Percentiles rank a stretch among this genome's conserved stretches.
Conservation (phyloP, 805 yeast genomes). For the Lipomyces spencermartinsiae region DNA sequence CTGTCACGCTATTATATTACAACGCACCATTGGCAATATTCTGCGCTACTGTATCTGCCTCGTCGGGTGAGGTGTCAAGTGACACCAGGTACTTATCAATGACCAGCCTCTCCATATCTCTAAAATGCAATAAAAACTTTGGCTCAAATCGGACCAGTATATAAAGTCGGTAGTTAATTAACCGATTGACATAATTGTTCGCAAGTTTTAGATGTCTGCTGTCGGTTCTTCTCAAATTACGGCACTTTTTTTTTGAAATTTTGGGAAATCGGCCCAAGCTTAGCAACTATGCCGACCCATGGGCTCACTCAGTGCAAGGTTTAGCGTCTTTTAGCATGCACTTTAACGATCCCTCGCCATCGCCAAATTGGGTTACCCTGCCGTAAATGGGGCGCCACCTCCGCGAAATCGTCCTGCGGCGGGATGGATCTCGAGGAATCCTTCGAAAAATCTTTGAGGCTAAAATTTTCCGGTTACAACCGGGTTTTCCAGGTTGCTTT, state of each 20-base stretch:
- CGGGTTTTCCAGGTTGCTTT: not conserved
- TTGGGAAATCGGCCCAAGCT: too few relatives aligned
- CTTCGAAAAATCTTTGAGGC: not conserved
- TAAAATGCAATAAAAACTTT: not conserved
- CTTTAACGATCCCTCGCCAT: not conserved
- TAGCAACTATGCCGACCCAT: too few relatives aligned
- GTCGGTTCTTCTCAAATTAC: not conserved
- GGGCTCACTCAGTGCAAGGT: not conserved
- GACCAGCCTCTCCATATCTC: conserved; percentile 19
- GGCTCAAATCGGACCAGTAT: not conserved
- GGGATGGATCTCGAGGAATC: not conserved
- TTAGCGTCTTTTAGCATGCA: not conserved
- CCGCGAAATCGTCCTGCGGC: not conserved
- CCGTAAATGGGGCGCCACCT: not conserved
- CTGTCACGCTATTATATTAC: not conserved
- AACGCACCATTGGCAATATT: conserved; percentile 26
- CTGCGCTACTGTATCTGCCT: conserved; percentile 23
- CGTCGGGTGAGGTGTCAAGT: conserved; percentile 18
- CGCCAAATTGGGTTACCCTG: not conserved
- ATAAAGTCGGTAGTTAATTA: not conserved
- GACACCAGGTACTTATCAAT: conserved; percentile 29
- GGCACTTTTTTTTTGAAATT: not conserved
- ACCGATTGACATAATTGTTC: not conserved
- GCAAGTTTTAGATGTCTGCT: not conserved
- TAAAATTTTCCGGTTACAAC: not conserved